A percentile compares a stretch with the other conserved stretches of the same genome.
Conservation (phyloP, 163 green algal species). For the Scenedesmus sp. region DNA sequence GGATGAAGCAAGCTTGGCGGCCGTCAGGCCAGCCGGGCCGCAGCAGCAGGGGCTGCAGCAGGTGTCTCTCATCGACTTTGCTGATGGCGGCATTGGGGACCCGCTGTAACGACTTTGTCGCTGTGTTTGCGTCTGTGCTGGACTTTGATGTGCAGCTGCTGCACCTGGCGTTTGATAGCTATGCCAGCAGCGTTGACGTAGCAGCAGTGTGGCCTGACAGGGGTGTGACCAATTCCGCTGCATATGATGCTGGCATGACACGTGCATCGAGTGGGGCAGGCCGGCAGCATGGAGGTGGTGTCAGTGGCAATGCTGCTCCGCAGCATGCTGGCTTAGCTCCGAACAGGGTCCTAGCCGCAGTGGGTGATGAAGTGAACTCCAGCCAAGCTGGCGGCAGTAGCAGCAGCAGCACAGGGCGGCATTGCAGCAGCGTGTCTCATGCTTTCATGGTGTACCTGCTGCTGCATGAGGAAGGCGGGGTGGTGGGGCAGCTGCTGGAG, state of each 20-base stretch:
- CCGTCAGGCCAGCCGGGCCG: not conserved
- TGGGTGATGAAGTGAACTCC: not conserved
- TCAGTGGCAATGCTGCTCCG: not conserved
- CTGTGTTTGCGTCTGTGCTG: conserved; percentile 44
- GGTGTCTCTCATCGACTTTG: conserved; percentile 35
- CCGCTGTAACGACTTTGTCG: conserved; percentile 49
- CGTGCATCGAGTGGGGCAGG: not conserved
- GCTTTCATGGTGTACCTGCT: conserved; percentile 42
- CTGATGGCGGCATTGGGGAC: conserved; percentile 26
- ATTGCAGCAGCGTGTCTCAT: not conserved
- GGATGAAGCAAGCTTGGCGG: not conserved
- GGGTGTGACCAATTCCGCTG: not conserved
- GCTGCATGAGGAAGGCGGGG: conserved; percentile 34
- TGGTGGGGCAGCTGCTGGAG: conserved; percentile 26
- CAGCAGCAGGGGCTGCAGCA: conserved; percentile 33
- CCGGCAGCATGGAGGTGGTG: not conserved
- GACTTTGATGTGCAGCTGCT: conserved; percentile 26
- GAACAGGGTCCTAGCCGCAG: not conserved
- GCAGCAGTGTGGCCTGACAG: not conserved
- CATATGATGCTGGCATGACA: not conserved
- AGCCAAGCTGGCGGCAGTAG: not conserved
- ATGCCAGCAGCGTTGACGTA: not conserved
- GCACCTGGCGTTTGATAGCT: not conserved
- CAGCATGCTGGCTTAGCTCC: not conserved
- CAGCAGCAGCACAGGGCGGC: not conserved